phyloP scores from a whole-genome alignment of 176 grass and related monocot species.

The Lolium perenne region DNA sequence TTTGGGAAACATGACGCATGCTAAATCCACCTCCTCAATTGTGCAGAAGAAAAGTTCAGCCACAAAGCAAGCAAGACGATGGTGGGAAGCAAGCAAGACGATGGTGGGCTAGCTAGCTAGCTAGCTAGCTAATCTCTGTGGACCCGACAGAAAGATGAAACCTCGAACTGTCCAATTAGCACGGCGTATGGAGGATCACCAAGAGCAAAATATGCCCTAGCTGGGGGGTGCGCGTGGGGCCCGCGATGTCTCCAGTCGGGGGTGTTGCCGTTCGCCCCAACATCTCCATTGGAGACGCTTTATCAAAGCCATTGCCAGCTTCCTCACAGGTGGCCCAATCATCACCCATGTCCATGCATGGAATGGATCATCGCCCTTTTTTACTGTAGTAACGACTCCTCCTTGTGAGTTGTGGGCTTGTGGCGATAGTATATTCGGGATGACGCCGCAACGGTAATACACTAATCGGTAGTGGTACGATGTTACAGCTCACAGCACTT shows the following conservation, averaged over 20 bases:
- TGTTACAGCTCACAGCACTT: not conserved
- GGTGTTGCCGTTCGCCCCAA: constrained; percentile 42
- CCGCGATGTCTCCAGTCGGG: constrained; percentile 33
- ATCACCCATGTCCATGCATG: constrained; percentile 7
- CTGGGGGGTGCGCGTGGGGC: not conserved
- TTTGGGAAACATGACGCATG: not conserved
- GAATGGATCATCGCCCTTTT: not conserved
- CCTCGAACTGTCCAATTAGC: constrained; percentile 16
- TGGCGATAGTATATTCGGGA: not conserved
- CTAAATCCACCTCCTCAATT: not conserved
- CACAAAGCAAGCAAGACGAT: not conserved
- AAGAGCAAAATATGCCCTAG: not conserved
- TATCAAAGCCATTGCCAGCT: constrained; percentile 48
- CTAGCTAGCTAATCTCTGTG: constrained; percentile 19
- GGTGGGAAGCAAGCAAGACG: not conserved
- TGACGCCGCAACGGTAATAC: not conserved
- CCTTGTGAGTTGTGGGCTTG: not conserved
- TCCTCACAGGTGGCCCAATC: constrained; percentile 49
- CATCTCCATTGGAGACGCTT: constrained; percentile 53
- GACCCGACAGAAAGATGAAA: constrained; percentile 47
- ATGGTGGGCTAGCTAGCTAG: not conserved
- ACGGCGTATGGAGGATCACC: not conserved
- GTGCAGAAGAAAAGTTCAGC: not conserved
- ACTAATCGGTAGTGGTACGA: not conserved
- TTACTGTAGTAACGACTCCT: too few species aligned